phyloP scores from a whole-genome alignment of 129 eudicot genomes.

The Artemisia tridentata region DNA sequence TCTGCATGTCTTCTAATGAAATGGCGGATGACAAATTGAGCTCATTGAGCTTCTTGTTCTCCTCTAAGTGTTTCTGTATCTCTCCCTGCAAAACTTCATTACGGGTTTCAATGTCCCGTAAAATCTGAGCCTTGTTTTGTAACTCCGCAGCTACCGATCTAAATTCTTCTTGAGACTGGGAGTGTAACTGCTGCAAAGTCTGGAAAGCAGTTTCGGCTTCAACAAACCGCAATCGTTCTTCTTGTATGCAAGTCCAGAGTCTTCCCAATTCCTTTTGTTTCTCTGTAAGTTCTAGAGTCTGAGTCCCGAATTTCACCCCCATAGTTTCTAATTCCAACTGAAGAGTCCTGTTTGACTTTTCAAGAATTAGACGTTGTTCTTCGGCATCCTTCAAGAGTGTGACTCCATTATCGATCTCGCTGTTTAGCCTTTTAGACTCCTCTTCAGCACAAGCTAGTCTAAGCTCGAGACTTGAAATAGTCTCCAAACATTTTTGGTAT shows the following conservation, averaged over 20 bases:
- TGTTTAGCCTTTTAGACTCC: slow-evolving; percentile 56
- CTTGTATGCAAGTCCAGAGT: slow-evolving; percentile 84
- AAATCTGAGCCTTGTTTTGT: slow-evolving; percentile 52
- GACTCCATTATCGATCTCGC: slow-evolving; percentile 56
- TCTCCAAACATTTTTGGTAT: slow-evolving; percentile 61
- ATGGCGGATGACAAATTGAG: slow-evolving; percentile 51
- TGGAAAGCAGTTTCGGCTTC: slow-evolving; percentile 93
- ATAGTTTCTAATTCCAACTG: slow-evolving; percentile 59
- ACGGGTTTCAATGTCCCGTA: slow-evolving; percentile 48
- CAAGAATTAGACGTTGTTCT: slow-evolving; percentile 59
- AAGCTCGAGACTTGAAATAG: slow-evolving; percentile 55
- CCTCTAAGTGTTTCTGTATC: slow-evolving; percentile 57
- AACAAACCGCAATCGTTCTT: slow-evolving; percentile 77
- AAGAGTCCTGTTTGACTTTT: slow-evolving; percentile 64
- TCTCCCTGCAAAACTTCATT: slow-evolving; percentile 58
- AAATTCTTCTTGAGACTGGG: slow-evolving; percentile 82
- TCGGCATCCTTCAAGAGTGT: slow-evolving; percentile 62
- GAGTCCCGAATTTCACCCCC: slow-evolving; percentile 52
- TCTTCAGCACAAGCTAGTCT: slow-evolving; percentile 45
- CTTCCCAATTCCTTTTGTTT: slow-evolving; percentile 91
- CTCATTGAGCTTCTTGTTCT: slow-evolving; percentile 60
- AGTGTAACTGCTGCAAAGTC: slow-evolving; percentile 70
- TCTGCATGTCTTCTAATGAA: slow-evolving; percentile 55
- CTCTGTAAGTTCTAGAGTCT: slow-evolving; percentile 71
- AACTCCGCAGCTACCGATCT: slow-evolving; percentile 63